Evolutionary conservation across 768 basidiomycete genomes (phyloP).

Genomic region (Serendipita vermifera): DNA sequence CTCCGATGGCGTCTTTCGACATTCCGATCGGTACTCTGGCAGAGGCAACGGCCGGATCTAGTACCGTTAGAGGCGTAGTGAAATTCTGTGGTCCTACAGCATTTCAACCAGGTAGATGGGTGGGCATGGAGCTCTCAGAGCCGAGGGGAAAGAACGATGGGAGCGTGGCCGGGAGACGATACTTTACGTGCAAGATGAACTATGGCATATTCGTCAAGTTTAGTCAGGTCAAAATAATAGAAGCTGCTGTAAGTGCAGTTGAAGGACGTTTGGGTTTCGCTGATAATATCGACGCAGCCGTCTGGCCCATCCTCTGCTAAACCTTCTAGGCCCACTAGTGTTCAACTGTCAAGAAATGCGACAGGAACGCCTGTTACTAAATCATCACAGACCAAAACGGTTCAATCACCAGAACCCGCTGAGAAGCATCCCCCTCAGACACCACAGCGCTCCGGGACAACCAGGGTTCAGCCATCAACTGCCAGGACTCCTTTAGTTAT

Average conservation of each 20-base stretch:
- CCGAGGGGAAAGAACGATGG: slow-evolving; percentile 94
- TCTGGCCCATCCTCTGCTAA: too few relatives aligned
- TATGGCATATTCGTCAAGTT: slow-evolving; percentile 85
- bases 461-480: too few relatives aligned
- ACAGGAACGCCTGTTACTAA: too few relatives aligned
- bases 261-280: too few relatives aligned
- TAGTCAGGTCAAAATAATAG: slow-evolving; percentile 44
- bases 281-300: too few relatives aligned
- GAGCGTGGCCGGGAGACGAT: slow-evolving; percentile 57
- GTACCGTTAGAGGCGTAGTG: slow-evolving; percentile 48
- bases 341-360: too few relatives aligned
- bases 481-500: background rate
- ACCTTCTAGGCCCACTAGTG: too few relatives aligned
- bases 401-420: too few relatives aligned
- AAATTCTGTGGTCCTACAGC: slow-evolving; percentile 74
- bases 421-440: too few relatives aligned
- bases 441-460: too few relatives aligned
- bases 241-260: too few relatives aligned
- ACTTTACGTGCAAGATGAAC: slow-evolving; percentile 65
- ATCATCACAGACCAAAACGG: too few relatives aligned
- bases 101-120: slow-evolving; percentile 86
- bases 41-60: slow-evolving; percentile 52
- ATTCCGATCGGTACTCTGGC: slow-evolving; percentile 61
- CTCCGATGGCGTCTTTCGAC: slow-evolving; percentile 28
- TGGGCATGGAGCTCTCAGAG: slow-evolving; percentile 79